phyloP scores from a whole-genome alignment of 2,329 filamentous ascomycete genomes.

The Magnaporthiopsis rhizophila region DNA sequence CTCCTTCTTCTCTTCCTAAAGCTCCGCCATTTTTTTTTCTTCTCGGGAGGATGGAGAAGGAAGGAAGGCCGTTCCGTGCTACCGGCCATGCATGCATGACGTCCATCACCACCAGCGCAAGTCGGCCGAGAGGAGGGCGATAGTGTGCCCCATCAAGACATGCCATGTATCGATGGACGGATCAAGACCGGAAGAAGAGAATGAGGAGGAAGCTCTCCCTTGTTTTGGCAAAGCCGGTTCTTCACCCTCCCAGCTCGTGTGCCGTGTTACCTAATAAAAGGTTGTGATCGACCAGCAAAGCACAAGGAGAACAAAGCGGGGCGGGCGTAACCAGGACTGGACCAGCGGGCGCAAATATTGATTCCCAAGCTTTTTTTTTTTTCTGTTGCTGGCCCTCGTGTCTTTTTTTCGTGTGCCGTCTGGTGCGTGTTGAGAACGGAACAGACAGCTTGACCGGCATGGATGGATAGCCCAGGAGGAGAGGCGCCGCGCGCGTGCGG shows the following conservation, averaged over 20 bases:
- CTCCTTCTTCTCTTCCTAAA: too few species aligned
- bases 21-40: too few species aligned
- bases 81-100: too few species aligned
- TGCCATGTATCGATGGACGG: background rate
- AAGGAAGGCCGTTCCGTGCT: too few species aligned
- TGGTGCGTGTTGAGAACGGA: background rate
- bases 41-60: too few species aligned
- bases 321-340: too few species aligned
- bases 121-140: background rate
- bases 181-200: too few species aligned
- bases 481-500: too few species aligned
- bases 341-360: background rate
- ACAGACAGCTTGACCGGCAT: background rate
- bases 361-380: background rate
- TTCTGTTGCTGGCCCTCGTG: background rate
- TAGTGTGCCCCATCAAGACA: background rate
- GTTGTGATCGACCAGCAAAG: background rate
- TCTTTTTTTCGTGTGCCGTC: background rate
- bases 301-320: background rate
- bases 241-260: conserved; percentile 1
- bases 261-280: background rate
- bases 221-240: too few species aligned
- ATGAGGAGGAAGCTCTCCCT: too few species aligned
- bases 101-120: background rate
- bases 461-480: too few species aligned